Percentiles rank a stretch among this genome's conserved stretches.
These are phyloP conservation scores for Naganishia vishniacii DNA, from an alignment of 768 basidiomycete species.

Conservation along the genomic window DNA sequence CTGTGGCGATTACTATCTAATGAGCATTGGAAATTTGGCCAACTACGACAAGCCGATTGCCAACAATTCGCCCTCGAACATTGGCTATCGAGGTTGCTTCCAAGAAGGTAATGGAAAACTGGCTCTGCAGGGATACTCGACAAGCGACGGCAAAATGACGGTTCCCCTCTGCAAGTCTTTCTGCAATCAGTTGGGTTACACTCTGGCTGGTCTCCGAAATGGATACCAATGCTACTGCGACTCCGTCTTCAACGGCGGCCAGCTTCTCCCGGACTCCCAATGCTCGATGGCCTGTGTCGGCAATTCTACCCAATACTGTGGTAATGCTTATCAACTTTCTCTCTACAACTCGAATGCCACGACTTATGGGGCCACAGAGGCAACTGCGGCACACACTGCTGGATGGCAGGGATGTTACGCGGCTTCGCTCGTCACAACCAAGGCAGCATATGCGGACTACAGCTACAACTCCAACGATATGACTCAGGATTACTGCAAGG, in stretches of 20 bases:
- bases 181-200: conserved; percentile 23
- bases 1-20: conserved; percentile 34
- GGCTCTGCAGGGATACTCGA: neutral
- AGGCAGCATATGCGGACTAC: conserved; percentile 16
- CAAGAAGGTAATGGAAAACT: conserved; percentile 25
- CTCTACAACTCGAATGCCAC: conserved; percentile 29
- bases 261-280: conserved; percentile 23
- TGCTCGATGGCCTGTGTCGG: conserved; percentile 36
- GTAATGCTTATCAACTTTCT: conserved; percentile 25
- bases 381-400: conserved; percentile 7
- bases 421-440: conserved; percentile 13
- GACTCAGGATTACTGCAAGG: conserved; percentile 31
- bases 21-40: conserved; percentile 36
- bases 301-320: conserved; percentile 31
- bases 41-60: conserved; percentile 15
- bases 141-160: conserved; percentile 6
- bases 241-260: conserved; percentile 21
- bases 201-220: conserved; percentile 27
- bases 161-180: conserved; percentile 23
- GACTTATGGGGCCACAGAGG: conserved; percentile 2
- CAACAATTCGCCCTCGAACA: conserved; percentile 25
- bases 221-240: conserved; percentile 31
- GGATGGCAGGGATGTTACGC: conserved; percentile 30
- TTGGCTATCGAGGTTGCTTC: conserved; percentile 35
- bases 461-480: conserved; percentile 21